Percentiles rank a stretch among this genome's conserved stretches.
phyloP scores from a whole-genome alignment of 2,329 filamentous ascomycete species.

The Diaporthe sp. region DNA sequence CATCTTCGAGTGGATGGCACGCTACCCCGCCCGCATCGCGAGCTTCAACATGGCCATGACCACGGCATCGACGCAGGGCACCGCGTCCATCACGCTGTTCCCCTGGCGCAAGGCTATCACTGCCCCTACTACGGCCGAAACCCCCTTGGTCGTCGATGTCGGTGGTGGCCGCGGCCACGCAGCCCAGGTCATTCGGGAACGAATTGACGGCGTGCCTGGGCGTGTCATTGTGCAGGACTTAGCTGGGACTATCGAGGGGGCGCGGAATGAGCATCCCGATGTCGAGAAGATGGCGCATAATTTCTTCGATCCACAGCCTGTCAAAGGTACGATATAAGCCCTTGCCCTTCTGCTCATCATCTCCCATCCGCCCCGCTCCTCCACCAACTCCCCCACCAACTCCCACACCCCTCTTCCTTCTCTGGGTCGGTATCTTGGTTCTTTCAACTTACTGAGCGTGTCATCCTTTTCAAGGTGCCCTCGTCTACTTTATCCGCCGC shows the following conservation, averaged over 20 bases:
- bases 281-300: background rate
- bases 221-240: background rate
- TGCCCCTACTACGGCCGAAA: background rate
- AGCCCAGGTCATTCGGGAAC: background rate
- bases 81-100: background rate
- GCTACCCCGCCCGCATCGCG: background rate
- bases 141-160: background rate
- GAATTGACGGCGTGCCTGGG: background rate
- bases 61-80: background rate
- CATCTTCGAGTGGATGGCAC: background rate
- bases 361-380: background rate
- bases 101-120: background rate
- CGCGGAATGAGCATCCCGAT: background rate
- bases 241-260: background rate
- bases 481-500: background rate
- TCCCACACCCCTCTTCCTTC: background rate
- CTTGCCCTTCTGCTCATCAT: background rate
- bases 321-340: background rate
- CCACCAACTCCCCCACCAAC: too few relatives aligned
- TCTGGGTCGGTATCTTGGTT: background rate
- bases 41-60: constrained; percentile 1
- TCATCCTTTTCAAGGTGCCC: background rate
- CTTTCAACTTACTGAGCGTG: background rate
- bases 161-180: background rate
- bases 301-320: background rate